Percentiles rank a stretch among this genome's conserved stretches.
These are phyloP conservation scores for Metschnikowia bowlesiae DNA, from an alignment of 805 yeast genomes.

Conservation along the genomic window DNA sequence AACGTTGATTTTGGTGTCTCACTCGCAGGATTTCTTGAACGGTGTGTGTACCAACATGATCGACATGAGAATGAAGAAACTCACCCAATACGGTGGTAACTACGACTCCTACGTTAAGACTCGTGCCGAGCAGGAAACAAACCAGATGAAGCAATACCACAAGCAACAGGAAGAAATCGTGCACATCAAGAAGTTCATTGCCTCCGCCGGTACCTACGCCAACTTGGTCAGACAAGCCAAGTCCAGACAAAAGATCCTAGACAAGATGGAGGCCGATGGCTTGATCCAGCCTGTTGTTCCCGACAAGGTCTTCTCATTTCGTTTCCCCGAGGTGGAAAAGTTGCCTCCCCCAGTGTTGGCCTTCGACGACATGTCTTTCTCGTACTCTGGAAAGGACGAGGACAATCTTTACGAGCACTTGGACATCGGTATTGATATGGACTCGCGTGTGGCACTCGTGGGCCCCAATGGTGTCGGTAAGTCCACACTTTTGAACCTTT, in stretches of 20 bases:
- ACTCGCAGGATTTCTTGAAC: slow-evolving; percentile 98
- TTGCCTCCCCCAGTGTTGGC: slow-evolving; percentile 98
- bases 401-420: slow-evolving; percentile 85
- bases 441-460: slow-evolving; percentile 93
- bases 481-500: slow-evolving; percentile 89
- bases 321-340: slow-evolving; percentile 93
- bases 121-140: slow-evolving; percentile 86
- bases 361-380: slow-evolving; percentile 89
- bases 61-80: slow-evolving; percentile 85
- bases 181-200: slow-evolving; percentile 97
- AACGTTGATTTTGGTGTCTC: slow-evolving; percentile 89
- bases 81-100: slow-evolving; percentile 90
- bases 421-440: slow-evolving; percentile 99
- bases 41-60: slow-evolving; percentile 98
- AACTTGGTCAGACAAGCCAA: slow-evolving; percentile 98
- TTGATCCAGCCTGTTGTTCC: slow-evolving; percentile 86
- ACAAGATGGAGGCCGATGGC: slow-evolving; percentile 99
- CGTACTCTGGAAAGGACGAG: slow-evolving; percentile 80
- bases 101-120: slow-evolving; percentile 96
- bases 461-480: slow-evolving; percentile 99
- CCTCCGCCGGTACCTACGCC: slow-evolving; percentile 99
- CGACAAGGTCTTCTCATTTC: slow-evolving; percentile 90
- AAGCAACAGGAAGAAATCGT: slow-evolving; percentile 99
- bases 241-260: slow-evolving; percentile 98
- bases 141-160: slow-evolving; percentile 94